phyloP scores from a whole-genome alignment of 2,329 filamentous ascomycete genomes.

The Colletotrichum sp. region DNA sequence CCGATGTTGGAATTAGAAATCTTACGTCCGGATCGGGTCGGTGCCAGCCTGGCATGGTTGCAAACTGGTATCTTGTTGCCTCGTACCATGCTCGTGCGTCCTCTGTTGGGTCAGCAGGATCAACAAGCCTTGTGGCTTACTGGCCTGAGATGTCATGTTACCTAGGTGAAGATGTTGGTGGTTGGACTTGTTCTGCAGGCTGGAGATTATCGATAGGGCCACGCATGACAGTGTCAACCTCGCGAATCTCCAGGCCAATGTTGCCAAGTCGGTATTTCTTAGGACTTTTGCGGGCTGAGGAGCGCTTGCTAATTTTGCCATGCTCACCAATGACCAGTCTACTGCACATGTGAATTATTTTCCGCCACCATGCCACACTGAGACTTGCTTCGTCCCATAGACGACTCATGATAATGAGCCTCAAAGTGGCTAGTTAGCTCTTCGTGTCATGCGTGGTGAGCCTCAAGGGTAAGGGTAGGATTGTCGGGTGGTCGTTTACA shows the following conservation, averaged over 20 bases:
- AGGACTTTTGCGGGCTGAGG: neutral
- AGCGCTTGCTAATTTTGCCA: no score
- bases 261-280: neutral
- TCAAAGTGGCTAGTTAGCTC: neutral
- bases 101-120: neutral
- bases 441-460: accelerated
- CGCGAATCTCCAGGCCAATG: neutral
- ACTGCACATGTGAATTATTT: no score
- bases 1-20: neutral
- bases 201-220: accelerated
- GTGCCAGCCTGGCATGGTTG: neutral
- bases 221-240: neutral
- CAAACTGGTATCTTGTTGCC: neutral
- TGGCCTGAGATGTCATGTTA: neutral
- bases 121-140: conserved; percentile 1
- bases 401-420: neutral
- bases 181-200: neutral
- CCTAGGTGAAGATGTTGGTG: neutral
- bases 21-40: neutral
- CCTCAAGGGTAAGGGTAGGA: neutral
- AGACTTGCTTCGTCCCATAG: neutral
- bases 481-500: neutral
- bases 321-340: no score
- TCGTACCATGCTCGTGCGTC: neutral
- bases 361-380: no score